Conservation (phyloP, 345 rosid genomes). For the Syzygium grande region DNA sequence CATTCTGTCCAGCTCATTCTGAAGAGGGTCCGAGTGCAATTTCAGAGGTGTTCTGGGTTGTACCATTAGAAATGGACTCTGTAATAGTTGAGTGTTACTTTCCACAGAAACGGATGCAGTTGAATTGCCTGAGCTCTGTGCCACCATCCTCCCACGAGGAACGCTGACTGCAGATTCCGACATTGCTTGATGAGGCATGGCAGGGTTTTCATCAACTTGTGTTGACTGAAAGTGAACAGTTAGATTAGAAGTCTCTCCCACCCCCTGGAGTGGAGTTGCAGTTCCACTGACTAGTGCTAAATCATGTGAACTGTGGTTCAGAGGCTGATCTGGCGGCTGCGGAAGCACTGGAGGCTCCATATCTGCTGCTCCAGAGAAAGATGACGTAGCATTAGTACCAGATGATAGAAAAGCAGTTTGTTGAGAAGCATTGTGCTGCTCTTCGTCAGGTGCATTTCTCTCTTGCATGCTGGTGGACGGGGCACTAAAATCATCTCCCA, state of each 20-base stretch:
- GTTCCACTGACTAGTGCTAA: slow-evolving; percentile 9
- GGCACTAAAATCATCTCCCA: background rate
- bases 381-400: slow-evolving; percentile 1
- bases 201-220: background rate
- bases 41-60: slow-evolving; percentile 12
- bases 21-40: slow-evolving; percentile 36
- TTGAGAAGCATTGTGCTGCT: slow-evolving; percentile 8
- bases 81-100: slow-evolving; percentile 11
- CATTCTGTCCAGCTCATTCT: slow-evolving; percentile 50
- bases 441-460: slow-evolving; percentile 16
- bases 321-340: slow-evolving; percentile 7
- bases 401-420: slow-evolving; percentile 5
- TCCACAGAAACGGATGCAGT: slow-evolving; percentile 4
- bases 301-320: background rate
- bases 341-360: slow-evolving; percentile 2
- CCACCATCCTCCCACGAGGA: background rate
- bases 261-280: slow-evolving; percentile 4
- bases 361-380: background rate
- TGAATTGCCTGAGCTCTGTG: background rate
- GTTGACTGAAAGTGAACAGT: background rate
- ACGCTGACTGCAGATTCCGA: slow-evolving; percentile 1
- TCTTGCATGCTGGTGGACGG: slow-evolving; percentile 19
- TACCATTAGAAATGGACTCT: slow-evolving; percentile 5
- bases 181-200: background rate
- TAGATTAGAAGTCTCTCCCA: background rate